Conservation (phyloP, 768 basidiomycete species). For the Amanita rimosa region DNA sequence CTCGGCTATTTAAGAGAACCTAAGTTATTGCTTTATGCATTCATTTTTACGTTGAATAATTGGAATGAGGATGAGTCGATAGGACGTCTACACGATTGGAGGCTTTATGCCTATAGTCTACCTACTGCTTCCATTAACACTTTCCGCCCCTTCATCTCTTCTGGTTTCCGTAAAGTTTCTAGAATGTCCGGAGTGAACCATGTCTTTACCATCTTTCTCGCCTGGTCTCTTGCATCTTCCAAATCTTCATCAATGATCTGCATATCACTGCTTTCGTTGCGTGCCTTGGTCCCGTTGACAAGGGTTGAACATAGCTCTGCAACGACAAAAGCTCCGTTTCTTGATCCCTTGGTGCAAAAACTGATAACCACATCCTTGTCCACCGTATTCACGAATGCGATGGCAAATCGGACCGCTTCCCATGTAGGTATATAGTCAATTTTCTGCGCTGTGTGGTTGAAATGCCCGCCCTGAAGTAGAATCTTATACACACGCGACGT, state of each 20-base stretch:
- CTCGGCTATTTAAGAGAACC: neutral
- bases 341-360: constrained; percentile 44
- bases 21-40: neutral
- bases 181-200: constrained; percentile 48
- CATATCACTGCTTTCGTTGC: neutral
- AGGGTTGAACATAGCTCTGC: constrained; percentile 62
- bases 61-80: too few species aligned
- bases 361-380: constrained; percentile 37
- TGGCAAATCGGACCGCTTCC: constrained; percentile 50
- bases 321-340: constrained; percentile 65
- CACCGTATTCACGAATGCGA: constrained; percentile 40
- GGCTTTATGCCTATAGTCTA: neutral
- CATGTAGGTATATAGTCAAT: constrained; percentile 41
- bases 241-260: constrained; percentile 3
- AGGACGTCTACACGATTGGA: too few species aligned
- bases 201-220: constrained; percentile 29
- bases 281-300: constrained; percentile 12
- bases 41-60: neutral
- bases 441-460: constrained; percentile 45
- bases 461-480: constrained; percentile 87
- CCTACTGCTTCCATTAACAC: constrained; percentile 53
- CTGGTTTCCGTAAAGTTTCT: constrained; percentile 31
- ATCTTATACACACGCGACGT: constrained; percentile 80
- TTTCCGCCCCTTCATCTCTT: constrained; percentile 58
- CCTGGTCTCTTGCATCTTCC: constrained; percentile 25